Conservation (phyloP, 2,329 filamentous ascomycete species). For the Akanthomyces lecanii region DNA sequence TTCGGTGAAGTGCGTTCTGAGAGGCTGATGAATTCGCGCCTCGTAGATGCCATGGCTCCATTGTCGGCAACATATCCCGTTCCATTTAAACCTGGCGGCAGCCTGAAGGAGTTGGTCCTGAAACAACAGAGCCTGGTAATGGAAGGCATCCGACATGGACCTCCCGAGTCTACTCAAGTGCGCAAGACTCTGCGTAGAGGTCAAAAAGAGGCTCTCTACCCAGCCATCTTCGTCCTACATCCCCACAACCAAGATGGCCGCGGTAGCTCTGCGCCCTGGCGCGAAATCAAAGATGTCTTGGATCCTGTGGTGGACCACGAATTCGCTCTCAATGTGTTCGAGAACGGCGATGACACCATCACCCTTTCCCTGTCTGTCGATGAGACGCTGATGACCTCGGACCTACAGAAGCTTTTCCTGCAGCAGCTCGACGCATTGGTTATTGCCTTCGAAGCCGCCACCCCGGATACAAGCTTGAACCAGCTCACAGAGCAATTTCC, state of each 20-base stretch:
- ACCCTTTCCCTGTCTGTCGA: conserved; percentile 6
- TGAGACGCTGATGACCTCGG: not conserved
- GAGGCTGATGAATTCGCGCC: conserved; percentile 4
- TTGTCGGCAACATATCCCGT: conserved; percentile 10
- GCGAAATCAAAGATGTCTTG: conserved; percentile 1
- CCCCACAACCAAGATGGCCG: not conserved
- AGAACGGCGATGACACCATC: not conserved
- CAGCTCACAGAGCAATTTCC: not conserved
- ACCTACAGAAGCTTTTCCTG: not conserved
- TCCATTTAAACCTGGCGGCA: not conserved
- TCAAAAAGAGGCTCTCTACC: not conserved
- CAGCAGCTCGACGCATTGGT: conserved; percentile 3
- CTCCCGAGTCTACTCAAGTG: not conserved
- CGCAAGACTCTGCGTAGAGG: not conserved
- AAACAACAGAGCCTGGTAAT: not conserved
- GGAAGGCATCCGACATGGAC: not conserved
- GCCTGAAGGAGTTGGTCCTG: not conserved
- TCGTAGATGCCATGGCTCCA: conserved; percentile 8
- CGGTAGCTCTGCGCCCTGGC: not conserved
- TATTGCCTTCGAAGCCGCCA: not conserved
- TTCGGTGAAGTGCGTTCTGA: conserved; percentile 5
- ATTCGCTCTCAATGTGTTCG: conserved; percentile 3
- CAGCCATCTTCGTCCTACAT: conserved; percentile 7
- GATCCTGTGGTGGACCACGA: conserved; percentile 2
- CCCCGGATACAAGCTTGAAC: not conserved